Percentiles rank a stretch among this genome's conserved stretches.
phyloP scores from a whole-genome alignment of 805 yeast species.

The Zygotorulaspora danielsina region DNA sequence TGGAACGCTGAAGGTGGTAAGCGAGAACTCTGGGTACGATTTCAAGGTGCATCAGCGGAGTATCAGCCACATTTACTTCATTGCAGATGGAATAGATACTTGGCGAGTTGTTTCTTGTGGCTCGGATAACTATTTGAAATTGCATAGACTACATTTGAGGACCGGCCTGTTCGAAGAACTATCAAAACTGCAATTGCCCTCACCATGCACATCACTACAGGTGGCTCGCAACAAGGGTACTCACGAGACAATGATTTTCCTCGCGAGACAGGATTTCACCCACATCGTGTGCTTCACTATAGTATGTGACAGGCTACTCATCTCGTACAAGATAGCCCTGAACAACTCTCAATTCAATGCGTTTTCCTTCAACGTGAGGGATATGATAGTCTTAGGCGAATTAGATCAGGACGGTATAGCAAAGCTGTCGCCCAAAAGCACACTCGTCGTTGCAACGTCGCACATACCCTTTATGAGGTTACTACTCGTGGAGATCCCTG shows the following conservation, averaged over 20 bases:
- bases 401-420: neutral
- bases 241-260: slow-evolving; percentile 40
- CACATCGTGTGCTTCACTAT: slow-evolving; percentile 44
- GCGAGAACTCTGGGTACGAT: slow-evolving; percentile 1
- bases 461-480: slow-evolving; percentile 75
- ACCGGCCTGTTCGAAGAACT: slow-evolving; percentile 11
- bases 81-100: slow-evolving; percentile 11
- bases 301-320: neutral
- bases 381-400: slow-evolving; percentile 16
- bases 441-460: slow-evolving; percentile 63
- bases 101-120: slow-evolving; percentile 53
- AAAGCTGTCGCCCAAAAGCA: slow-evolving; percentile 8
- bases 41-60: slow-evolving; percentile 39
- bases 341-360: slow-evolving; percentile 71
- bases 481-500: slow-evolving; percentile 49
- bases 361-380: slow-evolving; percentile 46
- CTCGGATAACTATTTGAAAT: slow-evolving; percentile 48
- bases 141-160: slow-evolving; percentile 26
- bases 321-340: slow-evolving; percentile 42
- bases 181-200: slow-evolving; percentile 38
- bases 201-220: slow-evolving; percentile 52
- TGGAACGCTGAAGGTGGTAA: slow-evolving; percentile 22
- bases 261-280: slow-evolving; percentile 59
- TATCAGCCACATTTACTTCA: slow-evolving; percentile 35
- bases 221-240: slow-evolving; percentile 23